Evolutionary conservation across 805 yeast genomes (phyloP).

Genomic region (Wickerhamomyces hampshirensis): DNA sequence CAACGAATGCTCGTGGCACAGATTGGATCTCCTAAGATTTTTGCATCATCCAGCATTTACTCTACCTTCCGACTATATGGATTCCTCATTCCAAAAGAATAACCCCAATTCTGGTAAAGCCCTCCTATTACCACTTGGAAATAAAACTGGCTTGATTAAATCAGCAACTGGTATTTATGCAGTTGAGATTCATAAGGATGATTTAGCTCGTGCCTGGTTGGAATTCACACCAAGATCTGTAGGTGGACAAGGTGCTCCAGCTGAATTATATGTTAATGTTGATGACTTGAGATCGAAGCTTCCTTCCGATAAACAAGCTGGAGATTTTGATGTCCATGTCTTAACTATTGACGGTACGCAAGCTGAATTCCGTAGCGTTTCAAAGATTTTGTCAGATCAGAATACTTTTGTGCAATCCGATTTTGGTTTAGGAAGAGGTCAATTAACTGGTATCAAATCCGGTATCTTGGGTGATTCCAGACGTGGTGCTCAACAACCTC

Average conservation of each 20-base stretch:
- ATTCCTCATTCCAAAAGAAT: slow-evolving; percentile 32
- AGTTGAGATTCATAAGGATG: slow-evolving; percentile 56
- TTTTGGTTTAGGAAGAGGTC: slow-evolving; percentile 39
- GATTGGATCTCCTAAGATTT: slow-evolving; percentile 73
- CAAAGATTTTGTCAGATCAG: slow-evolving; percentile 13
- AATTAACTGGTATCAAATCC: slow-evolving; percentile 35
- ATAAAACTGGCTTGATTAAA: slow-evolving; percentile 39
- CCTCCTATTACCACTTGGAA: slow-evolving; percentile 40
- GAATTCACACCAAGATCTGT: slow-evolving; percentile 55
- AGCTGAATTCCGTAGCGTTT: slow-evolving; percentile 45
- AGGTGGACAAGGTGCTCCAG: slow-evolving; percentile 60
- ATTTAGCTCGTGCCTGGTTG: slow-evolving; percentile 42
- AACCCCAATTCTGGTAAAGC: slow-evolving; percentile 36
- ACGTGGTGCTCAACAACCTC: slow-evolving; percentile 22
- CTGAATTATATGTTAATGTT: slow-evolving; percentile 43
- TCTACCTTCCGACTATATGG: slow-evolving; percentile 57
- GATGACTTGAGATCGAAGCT: slow-evolving; percentile 36
- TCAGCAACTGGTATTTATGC: slow-evolving; percentile 68
- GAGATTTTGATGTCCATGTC: slow-evolving; percentile 44
- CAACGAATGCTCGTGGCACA: slow-evolving; percentile 85
- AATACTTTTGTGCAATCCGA: slow-evolving; percentile 24
- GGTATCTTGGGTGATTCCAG: slow-evolving; percentile 26
- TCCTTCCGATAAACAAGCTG: slow-evolving; percentile 29
- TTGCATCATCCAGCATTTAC: slow-evolving; percentile 77
- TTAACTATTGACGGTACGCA: slow-evolving; percentile 60